Evolutionary conservation across 306 rosid genomes (phyloP).

Genomic region (Trifolium dubium): DNA sequence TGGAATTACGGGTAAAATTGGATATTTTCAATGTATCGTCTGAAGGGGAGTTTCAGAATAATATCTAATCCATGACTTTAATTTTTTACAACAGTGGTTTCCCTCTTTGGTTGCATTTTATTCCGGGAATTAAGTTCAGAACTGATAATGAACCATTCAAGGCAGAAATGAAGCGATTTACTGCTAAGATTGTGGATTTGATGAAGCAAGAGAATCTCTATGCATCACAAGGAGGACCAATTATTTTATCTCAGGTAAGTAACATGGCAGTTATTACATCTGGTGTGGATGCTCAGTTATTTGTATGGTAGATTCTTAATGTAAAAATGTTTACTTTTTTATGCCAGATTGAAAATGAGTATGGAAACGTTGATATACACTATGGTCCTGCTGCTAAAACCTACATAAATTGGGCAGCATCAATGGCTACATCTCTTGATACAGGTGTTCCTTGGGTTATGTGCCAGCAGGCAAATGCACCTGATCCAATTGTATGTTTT

Average conservation of each 20-base stretch:
- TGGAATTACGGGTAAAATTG: slow-evolving; percentile 88
- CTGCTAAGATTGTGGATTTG: slow-evolving; percentile 77
- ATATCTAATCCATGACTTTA: slow-evolving; percentile 27
- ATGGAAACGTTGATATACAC: slow-evolving; percentile 58
- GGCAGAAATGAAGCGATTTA: slow-evolving; percentile 88
- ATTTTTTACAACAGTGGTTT: slow-evolving; percentile 67
- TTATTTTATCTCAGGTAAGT: slow-evolving; percentile 90
- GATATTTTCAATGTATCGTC: background rate
- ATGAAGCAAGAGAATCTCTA: slow-evolving; percentile 87
- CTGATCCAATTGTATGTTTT: slow-evolving; percentile 84
- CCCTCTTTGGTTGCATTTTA: slow-evolving; percentile 88
- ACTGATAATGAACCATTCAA: slow-evolving; percentile 83
- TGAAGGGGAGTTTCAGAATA: background rate
- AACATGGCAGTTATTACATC: background rate
- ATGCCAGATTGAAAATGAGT: slow-evolving; percentile 86
- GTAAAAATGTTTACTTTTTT: slow-evolving; percentile 5
- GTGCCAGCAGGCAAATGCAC: slow-evolving; percentile 94
- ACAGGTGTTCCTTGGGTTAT: slow-evolving; percentile 99
- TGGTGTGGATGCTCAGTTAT: background rate
- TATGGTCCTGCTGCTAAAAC: slow-evolving; percentile 77
- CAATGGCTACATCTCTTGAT: slow-evolving; percentile 82
- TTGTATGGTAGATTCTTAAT: slow-evolving; percentile 17
- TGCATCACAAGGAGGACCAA: slow-evolving; percentile 95
- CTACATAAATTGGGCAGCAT: slow-evolving; percentile 86
- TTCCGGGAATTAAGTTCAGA: slow-evolving; percentile 77